These are phyloP conservation scores for Balamuthia mandrillaris DNA, from an alignment of 208 protist species.

Conservation along the genomic window DNA sequence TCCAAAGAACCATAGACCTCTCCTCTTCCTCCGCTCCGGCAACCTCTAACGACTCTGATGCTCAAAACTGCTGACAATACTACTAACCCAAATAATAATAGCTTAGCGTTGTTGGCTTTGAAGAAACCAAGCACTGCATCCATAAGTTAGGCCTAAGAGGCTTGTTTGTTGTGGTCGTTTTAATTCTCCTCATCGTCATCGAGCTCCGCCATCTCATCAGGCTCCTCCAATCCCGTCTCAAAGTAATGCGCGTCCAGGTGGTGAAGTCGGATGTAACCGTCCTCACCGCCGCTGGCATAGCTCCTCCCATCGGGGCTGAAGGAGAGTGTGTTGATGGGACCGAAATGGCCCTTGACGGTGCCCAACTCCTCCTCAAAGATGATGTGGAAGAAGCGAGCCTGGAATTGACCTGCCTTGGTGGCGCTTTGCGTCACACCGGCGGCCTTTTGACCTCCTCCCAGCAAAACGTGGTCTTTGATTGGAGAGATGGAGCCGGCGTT, in stretches of 20 bases:
- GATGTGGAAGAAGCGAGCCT: conserved; percentile 94
- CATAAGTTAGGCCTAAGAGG: too few species aligned
- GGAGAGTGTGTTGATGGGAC: conserved; percentile 93
- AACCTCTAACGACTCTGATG: too few species aligned
- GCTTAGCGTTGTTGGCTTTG: too few species aligned
- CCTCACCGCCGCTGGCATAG: conserved; percentile 88
- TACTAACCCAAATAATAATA: too few species aligned
- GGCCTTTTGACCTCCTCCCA: conserved; percentile 95
- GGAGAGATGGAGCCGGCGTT: conserved; percentile 94
- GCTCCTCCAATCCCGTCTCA: not conserved
- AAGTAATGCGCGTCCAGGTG: conserved; percentile 90
- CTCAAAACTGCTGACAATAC: too few species aligned
- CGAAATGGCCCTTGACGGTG: conserved; percentile 94
- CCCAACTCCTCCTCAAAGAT: conserved; percentile 90
- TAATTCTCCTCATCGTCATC: not conserved
- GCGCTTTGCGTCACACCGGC: conserved; percentile 88
- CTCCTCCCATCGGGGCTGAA: conserved; percentile 90
- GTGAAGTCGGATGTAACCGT: conserved; percentile 92
- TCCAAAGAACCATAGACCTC: conserved; percentile 19
- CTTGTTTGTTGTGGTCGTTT: too few species aligned
- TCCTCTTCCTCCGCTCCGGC: too few species aligned
- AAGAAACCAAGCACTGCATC: too few species aligned
- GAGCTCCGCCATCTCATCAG: not conserved
- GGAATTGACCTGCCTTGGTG: conserved; percentile 85
- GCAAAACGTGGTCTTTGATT: conserved; percentile 73